Base-by-base conservation (phyloP, 257 asterid genomes). In the Echium plantagineum region DNA sequence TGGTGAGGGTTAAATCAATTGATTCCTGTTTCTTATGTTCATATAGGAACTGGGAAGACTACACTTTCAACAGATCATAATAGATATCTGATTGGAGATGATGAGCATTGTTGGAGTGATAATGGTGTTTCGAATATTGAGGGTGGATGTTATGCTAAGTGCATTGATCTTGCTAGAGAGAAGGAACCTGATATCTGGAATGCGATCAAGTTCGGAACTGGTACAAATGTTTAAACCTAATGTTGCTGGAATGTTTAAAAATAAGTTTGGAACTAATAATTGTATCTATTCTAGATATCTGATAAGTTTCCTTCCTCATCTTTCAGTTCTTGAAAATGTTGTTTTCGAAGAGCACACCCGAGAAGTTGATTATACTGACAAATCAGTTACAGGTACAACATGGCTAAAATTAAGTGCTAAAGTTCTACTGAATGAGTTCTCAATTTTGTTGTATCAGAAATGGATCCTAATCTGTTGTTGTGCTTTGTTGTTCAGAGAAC, bases 141-240 rank as follows among this genome's bases (percentile, higher is more conserved):
- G 66, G 97, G 96, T 17, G 97, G 97, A 52, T 90, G 97, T 77
- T 90, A 90, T 62, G 97, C 97, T 0, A 90, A 90, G 68, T 90
- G 98, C 83, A 72, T 90, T 26, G 98, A 90, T 74, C 74, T 90
- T 70, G 68, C 94, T 0, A 67, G 85, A 69, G 96, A 90, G 75
- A 90, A 85, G 77, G 98, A 90, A 77, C 98, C 98, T 20, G 98
- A 90, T 72, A 90, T 90, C 46, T 90, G 95, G 94, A 87, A 90
- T 30, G 98, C 98, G 52, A 90, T 90, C 64, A 85, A 83, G 85
- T 90, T 87, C 64, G 96, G 95, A 55, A 70, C 94, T 35, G 97
- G 97, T 89, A 73, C 9, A 52, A 49, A 28, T 28, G 3, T 28
- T 28, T 28, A 3, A 28, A 28, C 3, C 5, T 2, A 28, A 28